phyloP scores from a whole-genome alignment of 2,329 filamentous ascomycete species.

The Calcarisporium arbuscula region DNA sequence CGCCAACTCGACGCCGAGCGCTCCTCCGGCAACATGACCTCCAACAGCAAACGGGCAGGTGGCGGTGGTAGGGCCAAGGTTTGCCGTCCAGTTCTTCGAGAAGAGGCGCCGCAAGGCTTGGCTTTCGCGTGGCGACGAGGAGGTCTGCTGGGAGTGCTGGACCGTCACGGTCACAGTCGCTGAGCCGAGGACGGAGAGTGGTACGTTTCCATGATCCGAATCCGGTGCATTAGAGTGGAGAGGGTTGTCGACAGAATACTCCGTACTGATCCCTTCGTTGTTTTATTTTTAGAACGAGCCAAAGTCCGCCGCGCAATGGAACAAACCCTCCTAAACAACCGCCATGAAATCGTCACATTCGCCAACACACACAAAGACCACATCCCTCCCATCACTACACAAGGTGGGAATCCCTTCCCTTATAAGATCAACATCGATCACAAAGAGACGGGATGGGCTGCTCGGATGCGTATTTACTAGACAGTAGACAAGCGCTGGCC shows the following conservation, averaged over 20 bases:
- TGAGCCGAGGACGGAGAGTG: conserved; percentile 80
- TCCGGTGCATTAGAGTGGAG: neutral
- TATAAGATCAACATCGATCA: conserved; percentile 90
- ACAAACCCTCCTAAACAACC: conserved; percentile 77
- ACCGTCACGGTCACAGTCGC: conserved; percentile 89
- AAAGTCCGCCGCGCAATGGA: conserved; percentile 91
- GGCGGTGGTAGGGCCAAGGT: conserved; percentile 69
- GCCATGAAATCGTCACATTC: conserved; percentile 82
- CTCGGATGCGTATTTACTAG: conserved; percentile 70
- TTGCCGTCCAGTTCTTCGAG: conserved; percentile 89
- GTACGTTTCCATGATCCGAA: conserved; percentile 41
- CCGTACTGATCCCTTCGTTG: neutral
- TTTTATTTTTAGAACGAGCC: conserved; percentile 58
- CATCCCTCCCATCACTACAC: conserved; percentile 94
- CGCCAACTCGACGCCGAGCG: conserved; percentile 65
- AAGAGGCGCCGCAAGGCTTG: conserved; percentile 79
- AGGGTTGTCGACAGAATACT: conserved; percentile 3
- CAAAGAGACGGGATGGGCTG: conserved; percentile 68
- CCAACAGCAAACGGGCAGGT: conserved; percentile 4
- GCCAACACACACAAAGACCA: conserved; percentile 90
- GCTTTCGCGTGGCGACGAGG: conserved; percentile 77
- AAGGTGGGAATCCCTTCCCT: conserved; percentile 88
- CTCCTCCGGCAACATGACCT: conserved; percentile 20
- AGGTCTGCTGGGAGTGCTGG: conserved; percentile 97
- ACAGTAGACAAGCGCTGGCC: neutral